Evolutionary conservation across 306 rosid genomes (phyloP), one percentile per base, ranked within the genome.

Genomic region (Senna tora): DNA sequence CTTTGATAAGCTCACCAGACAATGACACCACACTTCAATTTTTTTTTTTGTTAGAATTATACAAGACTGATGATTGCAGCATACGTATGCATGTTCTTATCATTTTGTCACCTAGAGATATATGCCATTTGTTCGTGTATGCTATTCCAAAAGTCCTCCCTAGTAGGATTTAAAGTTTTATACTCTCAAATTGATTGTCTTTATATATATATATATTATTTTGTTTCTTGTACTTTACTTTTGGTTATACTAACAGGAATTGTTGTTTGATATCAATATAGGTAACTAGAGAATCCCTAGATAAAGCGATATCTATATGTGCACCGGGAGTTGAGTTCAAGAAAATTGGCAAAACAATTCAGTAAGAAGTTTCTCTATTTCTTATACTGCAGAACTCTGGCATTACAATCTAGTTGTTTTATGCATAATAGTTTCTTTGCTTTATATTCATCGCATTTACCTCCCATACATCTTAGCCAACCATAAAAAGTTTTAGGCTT

Each of bases 291-390:
- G 95, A 94, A 79, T 77, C 87, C 81, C 79, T 94, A 9, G 84
- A 87, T 82, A 94, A 89, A 80, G 98, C 98, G 57, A 94, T 91
- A 82, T 87, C 95, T 75, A 85, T 91, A 58, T 89, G 98, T 70
- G 96, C 87, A n/a, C 94, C 96, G 1, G 97, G 97, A 58, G 96
- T 87, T 82, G 98, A 94, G 78, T 79, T 76, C 64, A 87, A 82
- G 82, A 82, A 73, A 82, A 91, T 94, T 80, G 98, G 97, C 77
- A 86, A 79, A 83, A 88, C 81, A 55, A 94, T 94, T 73, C 96
- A 94, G 98, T 91, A 87, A 87, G 96, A 25, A 67, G 65, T 72
- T 72, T 71, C 55, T 56, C 13, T 51, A 69, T 38, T 5, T 46
- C 64, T 55, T 65, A 19, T 62, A 39, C 30, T 53, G 34, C 63